Evolutionary conservation across 2,329 filamentous ascomycete species (phyloP).

Genomic region (Nemania diffusa): DNA sequence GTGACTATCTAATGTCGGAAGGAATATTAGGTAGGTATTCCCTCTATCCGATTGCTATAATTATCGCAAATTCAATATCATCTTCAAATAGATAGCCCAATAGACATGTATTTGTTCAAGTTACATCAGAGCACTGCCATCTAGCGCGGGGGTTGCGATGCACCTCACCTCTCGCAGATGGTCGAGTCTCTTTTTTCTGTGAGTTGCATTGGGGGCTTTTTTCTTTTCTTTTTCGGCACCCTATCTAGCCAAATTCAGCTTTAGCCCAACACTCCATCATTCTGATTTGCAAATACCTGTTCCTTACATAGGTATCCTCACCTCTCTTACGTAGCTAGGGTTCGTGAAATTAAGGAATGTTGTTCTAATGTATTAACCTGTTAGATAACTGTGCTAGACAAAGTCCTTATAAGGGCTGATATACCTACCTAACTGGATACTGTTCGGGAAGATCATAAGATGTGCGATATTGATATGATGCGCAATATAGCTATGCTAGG

Average conservation of each 20-base stretch:
- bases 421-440: background rate
- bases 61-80: constrained; percentile 23
- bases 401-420: constrained; percentile 17
- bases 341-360: constrained; percentile 19
- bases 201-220: constrained; percentile 19
- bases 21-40: background rate
- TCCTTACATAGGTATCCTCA: background rate
- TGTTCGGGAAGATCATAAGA: constrained; percentile 46
- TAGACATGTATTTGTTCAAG: constrained; percentile 3
- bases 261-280: constrained; percentile 16
- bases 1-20: background rate
- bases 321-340: background rate
- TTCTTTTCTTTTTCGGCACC: constrained; percentile 27
- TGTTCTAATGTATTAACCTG: background rate
- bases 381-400: background rate
- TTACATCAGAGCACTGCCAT: constrained; percentile 28
- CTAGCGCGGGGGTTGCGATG: constrained; percentile 21
- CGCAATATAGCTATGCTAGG: constrained; percentile 47
- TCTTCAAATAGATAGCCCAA: constrained; percentile 15
- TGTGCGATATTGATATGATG: constrained; percentile 49
- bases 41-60: constrained; percentile 21
- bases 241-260: constrained; percentile 20
- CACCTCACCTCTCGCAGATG: constrained; percentile 22
- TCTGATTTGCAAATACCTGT: background rate
- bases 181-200: constrained; percentile 14